A percentile compares a stretch with the other conserved stretches of the same genome.
These are phyloP conservation scores for Gloeostereum incarnatum DNA, from an alignment of 768 basidiomycete species.

Conservation along the genomic window DNA sequence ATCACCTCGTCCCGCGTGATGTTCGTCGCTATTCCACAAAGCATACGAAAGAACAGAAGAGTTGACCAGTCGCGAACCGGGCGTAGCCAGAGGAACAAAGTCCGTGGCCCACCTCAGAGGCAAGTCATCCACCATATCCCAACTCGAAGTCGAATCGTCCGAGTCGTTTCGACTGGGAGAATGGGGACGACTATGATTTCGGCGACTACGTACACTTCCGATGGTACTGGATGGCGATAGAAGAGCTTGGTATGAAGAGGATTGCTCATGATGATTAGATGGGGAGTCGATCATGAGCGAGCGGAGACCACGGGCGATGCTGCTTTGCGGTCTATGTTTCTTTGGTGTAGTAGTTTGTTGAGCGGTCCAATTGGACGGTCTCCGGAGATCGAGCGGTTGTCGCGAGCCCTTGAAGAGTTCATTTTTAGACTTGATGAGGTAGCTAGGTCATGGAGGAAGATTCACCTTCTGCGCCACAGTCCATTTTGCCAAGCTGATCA, in stretches of 20 bases:
- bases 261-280: slow-evolving; percentile 9
- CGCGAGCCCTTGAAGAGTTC: slow-evolving; percentile 34
- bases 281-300: slow-evolving; percentile 38
- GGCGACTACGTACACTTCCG: slow-evolving; percentile 5
- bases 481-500: slow-evolving; percentile 72
- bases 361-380: slow-evolving; percentile 39
- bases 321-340: slow-evolving; percentile 43
- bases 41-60: slow-evolving; percentile 57
- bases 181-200: slow-evolving; percentile 10
- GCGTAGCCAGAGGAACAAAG: slow-evolving; percentile 66
- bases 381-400: slow-evolving; percentile 53
- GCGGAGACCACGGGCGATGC: slow-evolving; percentile 56
- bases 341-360: slow-evolving; percentile 37
- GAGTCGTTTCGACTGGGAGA: slow-evolving; percentile 19
- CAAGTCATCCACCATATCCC: slow-evolving; percentile 70
- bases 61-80: slow-evolving; percentile 53
- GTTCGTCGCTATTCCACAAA: slow-evolving; percentile 53
- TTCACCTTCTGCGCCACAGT: slow-evolving; percentile 56
- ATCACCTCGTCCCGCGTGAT: slow-evolving; percentile 32
- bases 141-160: slow-evolving; percentile 32
- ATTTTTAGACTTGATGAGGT: slow-evolving; percentile 3
- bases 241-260: slow-evolving; percentile 19
- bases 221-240: slow-evolving; percentile 19
- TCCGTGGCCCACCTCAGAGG: slow-evolving; percentile 84
- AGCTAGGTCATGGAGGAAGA: not conserved